A percentile compares a stretch with the other conserved stretches of the same genome.
These are phyloP conservation scores for Clohesyomyces aquaticus DNA, from an alignment of 495 filamentous ascomycete genomes.

Conservation along the genomic window DNA sequence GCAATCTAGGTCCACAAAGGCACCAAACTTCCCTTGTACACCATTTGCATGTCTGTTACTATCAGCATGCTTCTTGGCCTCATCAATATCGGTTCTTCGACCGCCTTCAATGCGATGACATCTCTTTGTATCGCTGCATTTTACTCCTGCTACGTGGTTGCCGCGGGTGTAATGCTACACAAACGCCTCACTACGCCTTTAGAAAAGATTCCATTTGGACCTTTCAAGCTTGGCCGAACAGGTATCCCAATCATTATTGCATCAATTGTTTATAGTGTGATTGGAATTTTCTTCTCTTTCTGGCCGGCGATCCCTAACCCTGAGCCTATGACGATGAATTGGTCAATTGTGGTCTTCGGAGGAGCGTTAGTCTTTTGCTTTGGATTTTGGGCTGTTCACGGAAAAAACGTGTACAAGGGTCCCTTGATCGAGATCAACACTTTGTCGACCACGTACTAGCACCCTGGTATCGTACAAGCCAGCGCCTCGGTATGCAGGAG, in stretches of 20 bases:
- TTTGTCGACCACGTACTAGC: too few relatives aligned
- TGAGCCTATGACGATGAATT: constrained; percentile 33
- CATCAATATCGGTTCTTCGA: constrained; percentile 62
- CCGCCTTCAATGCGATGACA: constrained; percentile 59
- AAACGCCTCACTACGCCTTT: constrained; percentile 8
- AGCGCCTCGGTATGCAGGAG: too few relatives aligned
- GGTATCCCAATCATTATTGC: constrained; percentile 31
- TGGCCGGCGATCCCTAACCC: constrained; percentile 16
- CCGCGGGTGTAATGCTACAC: constrained; percentile 9
- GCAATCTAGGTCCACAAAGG: constrained; percentile 49
- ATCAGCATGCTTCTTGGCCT: constrained; percentile 59
- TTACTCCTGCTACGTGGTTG: constrained; percentile 27
- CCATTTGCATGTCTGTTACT: constrained; percentile 53
- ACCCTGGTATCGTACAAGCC: too few relatives aligned
- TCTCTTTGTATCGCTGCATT: constrained; percentile 45
- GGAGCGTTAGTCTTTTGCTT: constrained; percentile 23
- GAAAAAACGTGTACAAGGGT: constrained; percentile 33
- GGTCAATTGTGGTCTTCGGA: constrained; percentile 28
- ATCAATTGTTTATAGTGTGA: constrained; percentile 24
- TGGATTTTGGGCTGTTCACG: constrained; percentile 25
- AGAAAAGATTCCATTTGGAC: constrained; percentile 10
- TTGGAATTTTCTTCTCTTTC: constrained; percentile 27
- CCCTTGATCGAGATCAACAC: constrained; percentile 25
- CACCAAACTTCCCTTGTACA: constrained; percentile 57
- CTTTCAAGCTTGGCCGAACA: constrained; percentile 9